phyloP scores from a whole-genome alignment of 2,329 filamentous ascomycete species.

The Hawksworthiomyces lignivorus region DNA sequence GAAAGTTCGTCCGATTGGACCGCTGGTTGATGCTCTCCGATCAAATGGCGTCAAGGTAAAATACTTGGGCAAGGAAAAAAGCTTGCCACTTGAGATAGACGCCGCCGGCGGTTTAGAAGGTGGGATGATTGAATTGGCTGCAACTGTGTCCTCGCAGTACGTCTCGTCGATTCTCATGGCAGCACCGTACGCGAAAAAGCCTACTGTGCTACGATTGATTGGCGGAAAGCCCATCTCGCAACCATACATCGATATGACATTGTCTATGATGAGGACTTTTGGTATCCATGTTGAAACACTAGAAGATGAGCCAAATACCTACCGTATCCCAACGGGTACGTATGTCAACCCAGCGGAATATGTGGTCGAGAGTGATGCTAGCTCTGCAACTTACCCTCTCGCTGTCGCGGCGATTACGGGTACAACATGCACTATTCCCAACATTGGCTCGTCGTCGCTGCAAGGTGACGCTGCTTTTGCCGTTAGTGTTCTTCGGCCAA shows the following conservation, averaged over 20 bases:
- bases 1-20: constrained; percentile 90
- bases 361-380: constrained; percentile 91
- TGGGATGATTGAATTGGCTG: constrained; percentile 82
- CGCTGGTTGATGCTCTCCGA: constrained; percentile 82
- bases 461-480: constrained; percentile 95
- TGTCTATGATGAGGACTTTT: constrained; percentile 93
- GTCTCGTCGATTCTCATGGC: constrained; percentile 96
- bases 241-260: constrained; percentile 97
- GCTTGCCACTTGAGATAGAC: constrained; percentile 74
- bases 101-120: constrained; percentile 78
- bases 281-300: constrained; percentile 75
- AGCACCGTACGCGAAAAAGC: constrained; percentile 89
- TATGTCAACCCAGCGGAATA: constrained; percentile 85
- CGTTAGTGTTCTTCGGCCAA: constrained; percentile 77
- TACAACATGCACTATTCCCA: constrained; percentile 90
- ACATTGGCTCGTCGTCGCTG: constrained; percentile 85
- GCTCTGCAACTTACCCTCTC: constrained; percentile 92
- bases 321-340: constrained; percentile 78
- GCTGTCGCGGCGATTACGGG: constrained; percentile 93
- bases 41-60: constrained; percentile 81
- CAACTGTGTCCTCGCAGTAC: constrained; percentile 97
- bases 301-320: constrained; percentile 74
- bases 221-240: constrained; percentile 98
- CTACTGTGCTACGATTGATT: constrained; percentile 81
- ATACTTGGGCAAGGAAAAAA: constrained; percentile 76